Base-by-base conservation (phyloP, 768 basidiomycete species). In the Agrocybe pediades region DNA sequence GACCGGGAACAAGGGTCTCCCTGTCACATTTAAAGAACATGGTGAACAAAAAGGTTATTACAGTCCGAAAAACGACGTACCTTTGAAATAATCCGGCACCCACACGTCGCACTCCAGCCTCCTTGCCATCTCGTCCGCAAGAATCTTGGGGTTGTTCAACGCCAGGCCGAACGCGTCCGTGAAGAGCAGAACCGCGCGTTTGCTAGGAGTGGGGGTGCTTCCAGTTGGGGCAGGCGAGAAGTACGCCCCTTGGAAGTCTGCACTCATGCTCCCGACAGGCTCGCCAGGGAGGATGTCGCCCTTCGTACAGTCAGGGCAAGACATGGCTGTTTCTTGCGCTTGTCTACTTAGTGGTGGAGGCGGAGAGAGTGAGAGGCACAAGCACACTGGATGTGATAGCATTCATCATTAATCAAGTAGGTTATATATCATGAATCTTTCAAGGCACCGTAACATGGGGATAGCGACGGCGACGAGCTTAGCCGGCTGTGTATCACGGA, bases 21-120 rank as follows among this genome's bases (percentile, higher is more conserved):
- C 74, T 72, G 36, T 39, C 5, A 13, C 19, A 2, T 16, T 19
- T 17, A 15, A 24, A 9, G 30, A 41, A 53, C 41, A 25, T 17
- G 21, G 16, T 24, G 3, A 59, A 56, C 29, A 43, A 1, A n/a
- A 24, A 8, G 16, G 15, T 21, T 20, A 44, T 16, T 20, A 41
- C 5, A 30, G 8, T 46, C 11, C 24, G 19, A 33, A 0, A 41
- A 2, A n/a, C 9, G 29, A 27, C 41, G 44, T 49, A 80, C 84
- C 85, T 55, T 72, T 63, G 58, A 85, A 87, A 44, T 83, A 65
- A 66, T 87, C 83, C 8, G 85, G 85, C 16, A 84, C 72, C 79
- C 82, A 87, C 16, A 85, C 84, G 58, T 87, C 85, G 56, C 84
- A 82, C 16, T 71, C 67, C 24, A 86, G 60, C 16, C 67, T 59